Percentiles rank a stretch among this genome's conserved stretches.
Conservation (phyloP, 164 flowering plant genomes). For the Magnolia changhungtana region DNA sequence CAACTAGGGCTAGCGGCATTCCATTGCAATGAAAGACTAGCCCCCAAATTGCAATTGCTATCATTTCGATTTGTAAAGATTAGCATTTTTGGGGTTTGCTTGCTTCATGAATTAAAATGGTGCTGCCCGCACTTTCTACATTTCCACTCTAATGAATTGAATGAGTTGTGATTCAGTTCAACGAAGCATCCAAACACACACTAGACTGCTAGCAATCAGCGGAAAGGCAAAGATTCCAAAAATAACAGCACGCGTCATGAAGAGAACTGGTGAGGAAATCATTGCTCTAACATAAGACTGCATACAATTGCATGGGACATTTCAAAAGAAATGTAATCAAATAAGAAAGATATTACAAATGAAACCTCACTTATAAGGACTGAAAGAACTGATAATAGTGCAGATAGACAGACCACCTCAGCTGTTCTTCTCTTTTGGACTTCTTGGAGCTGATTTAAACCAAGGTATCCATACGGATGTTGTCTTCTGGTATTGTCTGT, state of each 20-base stretch:
- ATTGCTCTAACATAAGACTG: neutral
- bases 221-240: neutral
- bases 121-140: neutral
- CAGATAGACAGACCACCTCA: conserved; percentile 21
- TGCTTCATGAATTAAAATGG: neutral
- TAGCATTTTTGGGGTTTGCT: too few species aligned
- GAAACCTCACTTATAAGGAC: neutral
- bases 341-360: conserved; percentile 2
- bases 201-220: neutral
- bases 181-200: neutral
- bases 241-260: neutral
- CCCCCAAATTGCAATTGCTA: too few species aligned
- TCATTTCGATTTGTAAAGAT: too few species aligned
- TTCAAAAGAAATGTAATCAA: conserved; percentile 1
- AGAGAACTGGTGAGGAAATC: neutral
- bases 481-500: conserved; percentile 67
- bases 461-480: conserved; percentile 97
- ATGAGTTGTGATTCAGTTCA: neutral
- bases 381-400: neutral
- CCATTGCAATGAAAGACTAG: too few species aligned
- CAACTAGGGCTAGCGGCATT: too few species aligned
- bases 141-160: neutral
- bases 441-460: conserved; percentile 56
- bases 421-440: conserved; percentile 40
- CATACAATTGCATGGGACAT: neutral